phyloP scores from a whole-genome alignment of 108 stramenopile genomes.

The Schizochytrium sp. region DNA sequence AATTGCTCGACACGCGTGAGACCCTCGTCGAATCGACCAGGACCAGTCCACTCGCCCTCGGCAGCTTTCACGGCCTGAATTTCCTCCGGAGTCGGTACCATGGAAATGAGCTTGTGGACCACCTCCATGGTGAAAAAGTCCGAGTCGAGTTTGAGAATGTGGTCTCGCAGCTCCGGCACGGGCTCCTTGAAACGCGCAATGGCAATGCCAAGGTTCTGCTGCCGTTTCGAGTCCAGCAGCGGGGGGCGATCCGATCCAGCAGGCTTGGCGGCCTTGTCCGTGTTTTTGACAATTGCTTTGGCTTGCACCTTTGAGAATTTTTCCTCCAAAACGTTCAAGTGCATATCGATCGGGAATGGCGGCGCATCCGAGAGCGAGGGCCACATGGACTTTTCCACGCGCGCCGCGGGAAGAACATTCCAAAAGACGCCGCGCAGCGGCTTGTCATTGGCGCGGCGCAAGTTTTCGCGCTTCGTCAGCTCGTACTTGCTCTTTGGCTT shows the following conservation, averaged over 20 bases:
- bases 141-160: slow-evolving; percentile 9
- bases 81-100: slow-evolving; percentile 6
- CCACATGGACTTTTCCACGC: slow-evolving; percentile 16
- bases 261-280: background rate
- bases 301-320: background rate
- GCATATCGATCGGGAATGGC: background rate
- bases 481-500: slow-evolving; percentile 20
- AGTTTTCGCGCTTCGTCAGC: background rate
- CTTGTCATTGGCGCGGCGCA: background rate
- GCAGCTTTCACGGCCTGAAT: background rate
- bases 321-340: background rate
- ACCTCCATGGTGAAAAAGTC: slow-evolving; percentile 17
- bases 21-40: background rate
- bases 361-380: background rate
- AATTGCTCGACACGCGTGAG: background rate
- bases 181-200: slow-evolving; percentile 14
- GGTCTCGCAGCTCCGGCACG: background rate
- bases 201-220: slow-evolving; percentile 5
- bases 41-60: background rate
- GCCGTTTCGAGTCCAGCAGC: background rate
- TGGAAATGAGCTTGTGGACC: slow-evolving; percentile 6
- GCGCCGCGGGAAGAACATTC: background rate
- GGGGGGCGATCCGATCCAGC: background rate
- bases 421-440: slow-evolving; percentile 1
- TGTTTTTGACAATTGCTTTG: background rate